Evolutionary conservation across 768 basidiomycete species (phyloP).

Genomic region (Leccinum subgranulosum): DNA sequence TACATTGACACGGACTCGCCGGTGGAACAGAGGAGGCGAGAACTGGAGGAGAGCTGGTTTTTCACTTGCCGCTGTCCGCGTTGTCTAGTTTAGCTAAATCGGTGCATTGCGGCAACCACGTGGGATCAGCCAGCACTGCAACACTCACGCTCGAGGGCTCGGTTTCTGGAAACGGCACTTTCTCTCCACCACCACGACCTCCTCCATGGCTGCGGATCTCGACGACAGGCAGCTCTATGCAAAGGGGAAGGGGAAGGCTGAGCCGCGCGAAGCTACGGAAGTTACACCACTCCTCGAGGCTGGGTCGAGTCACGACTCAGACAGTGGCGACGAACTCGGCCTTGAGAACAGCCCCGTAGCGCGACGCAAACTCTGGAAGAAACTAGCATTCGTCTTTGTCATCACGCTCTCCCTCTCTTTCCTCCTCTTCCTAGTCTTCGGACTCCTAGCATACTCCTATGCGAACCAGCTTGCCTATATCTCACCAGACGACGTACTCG

Average conservation of each 20-base stretch:
- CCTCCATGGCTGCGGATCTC: slow-evolving; percentile 21
- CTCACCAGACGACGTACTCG: slow-evolving; percentile 57
- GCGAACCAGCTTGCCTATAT: slow-evolving; percentile 51
- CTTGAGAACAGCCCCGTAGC: slow-evolving; percentile 18
- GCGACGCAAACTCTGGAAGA: slow-evolving; percentile 32
- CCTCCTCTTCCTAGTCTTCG: slow-evolving; percentile 40
- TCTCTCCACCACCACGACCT: slow-evolving; percentile 8
- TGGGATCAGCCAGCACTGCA: slow-evolving; percentile 2
- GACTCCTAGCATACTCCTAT: slow-evolving; percentile 64
- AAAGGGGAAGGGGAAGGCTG: slow-evolving; percentile 30
- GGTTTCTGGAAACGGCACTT: not conserved
- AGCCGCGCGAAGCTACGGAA: slow-evolving; percentile 25
- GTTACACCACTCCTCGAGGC: slow-evolving; percentile 29
- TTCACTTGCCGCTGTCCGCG: slow-evolving; percentile 50
- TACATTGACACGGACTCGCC: slow-evolving; percentile 41
- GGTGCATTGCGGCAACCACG: slow-evolving; percentile 13
- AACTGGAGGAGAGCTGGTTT: slow-evolving; percentile 52
- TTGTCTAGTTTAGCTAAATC: slow-evolving; percentile 21
- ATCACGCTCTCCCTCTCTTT: slow-evolving; percentile 51
- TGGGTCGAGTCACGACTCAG: slow-evolving; percentile 14
- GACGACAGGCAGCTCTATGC: slow-evolving; percentile 8
- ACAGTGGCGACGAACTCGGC: slow-evolving; percentile 16
- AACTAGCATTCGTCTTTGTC: slow-evolving; percentile 50
- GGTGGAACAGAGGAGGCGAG: slow-evolving; percentile 36
- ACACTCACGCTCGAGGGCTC: not conserved